Percentiles rank a stretch among this genome's conserved stretches.
Evolutionary conservation across 2,329 filamentous ascomycete genomes (phyloP).

Genomic region (Venturia effusa): DNA sequence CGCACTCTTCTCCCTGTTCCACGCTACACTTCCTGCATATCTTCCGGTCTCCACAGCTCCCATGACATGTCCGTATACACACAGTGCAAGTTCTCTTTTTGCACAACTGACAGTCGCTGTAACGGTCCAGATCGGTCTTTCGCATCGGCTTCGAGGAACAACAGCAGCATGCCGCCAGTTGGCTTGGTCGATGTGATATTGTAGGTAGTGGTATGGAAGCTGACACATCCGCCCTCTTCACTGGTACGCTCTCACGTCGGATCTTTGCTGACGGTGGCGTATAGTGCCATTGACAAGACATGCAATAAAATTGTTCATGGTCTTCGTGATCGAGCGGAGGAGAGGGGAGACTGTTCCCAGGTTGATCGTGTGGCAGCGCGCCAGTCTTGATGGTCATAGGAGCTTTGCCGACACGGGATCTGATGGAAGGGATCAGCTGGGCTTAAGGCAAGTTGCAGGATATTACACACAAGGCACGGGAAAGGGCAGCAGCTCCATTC

Average conservation of each 20-base stretch:
- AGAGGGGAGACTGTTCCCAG: not conserved
- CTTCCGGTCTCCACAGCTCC: constrained; percentile 28
- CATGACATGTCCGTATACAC: constrained; percentile 54
- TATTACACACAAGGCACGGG: not conserved
- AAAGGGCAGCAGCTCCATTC: not conserved
- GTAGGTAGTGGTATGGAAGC: not conserved
- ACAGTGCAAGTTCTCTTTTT: constrained; percentile 54
- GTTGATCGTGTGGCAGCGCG: not conserved
- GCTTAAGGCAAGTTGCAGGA: too few species aligned
- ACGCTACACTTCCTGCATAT: constrained; percentile 22
- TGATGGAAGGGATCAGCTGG: not conserved
- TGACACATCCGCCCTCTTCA: not conserved
- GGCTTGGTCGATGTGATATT: constrained; percentile 8
- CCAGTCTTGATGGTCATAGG: not conserved
- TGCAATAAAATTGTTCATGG: not conserved
- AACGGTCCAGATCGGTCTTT: constrained; percentile 55
- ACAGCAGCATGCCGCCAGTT: constrained; percentile 51
- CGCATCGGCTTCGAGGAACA: constrained; percentile 56
- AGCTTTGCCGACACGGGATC: not conserved
- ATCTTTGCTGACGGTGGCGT: not conserved
- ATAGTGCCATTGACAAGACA: not conserved
- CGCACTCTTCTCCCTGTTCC: constrained; percentile 7
- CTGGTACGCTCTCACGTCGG: not conserved
- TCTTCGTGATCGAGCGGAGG: constrained; percentile 1
- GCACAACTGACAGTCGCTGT: constrained; percentile 53